These are phyloP conservation scores for Tolypocladium pustulatum DNA, from an alignment of 2,329 filamentous ascomycete genomes.

Conservation along the genomic window DNA sequence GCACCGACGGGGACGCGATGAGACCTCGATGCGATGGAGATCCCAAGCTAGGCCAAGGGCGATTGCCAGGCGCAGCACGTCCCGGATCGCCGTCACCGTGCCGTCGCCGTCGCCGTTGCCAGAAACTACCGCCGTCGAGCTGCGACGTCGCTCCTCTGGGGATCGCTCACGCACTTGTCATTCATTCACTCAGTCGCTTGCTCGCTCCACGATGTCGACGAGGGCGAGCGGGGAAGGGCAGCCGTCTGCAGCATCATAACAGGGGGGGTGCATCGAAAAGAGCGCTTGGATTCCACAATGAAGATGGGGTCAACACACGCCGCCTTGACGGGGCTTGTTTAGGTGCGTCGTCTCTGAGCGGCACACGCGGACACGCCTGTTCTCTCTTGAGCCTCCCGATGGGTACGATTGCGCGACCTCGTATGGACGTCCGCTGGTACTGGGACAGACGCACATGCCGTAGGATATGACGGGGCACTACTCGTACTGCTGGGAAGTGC, in stretches of 20 bases:
- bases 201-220: not conserved
- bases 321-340: not conserved
- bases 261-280: not conserved
- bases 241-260: not conserved
- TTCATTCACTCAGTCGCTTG: not conserved
- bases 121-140: not conserved
- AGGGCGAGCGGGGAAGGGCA: not conserved
- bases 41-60: not conserved
- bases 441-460: not conserved
- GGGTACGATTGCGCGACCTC: not conserved
- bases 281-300: not conserved
- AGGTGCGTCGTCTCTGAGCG: not conserved
- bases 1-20: slow-evolving; percentile 6
- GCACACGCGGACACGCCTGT: not conserved
- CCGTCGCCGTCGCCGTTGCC: not conserved
- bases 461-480: not conserved
- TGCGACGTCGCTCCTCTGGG: not conserved
- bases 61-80: not conserved
- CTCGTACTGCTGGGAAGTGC: not conserved
- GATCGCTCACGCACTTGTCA: not conserved
- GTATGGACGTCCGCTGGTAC: too few relatives aligned
- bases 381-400: not conserved
- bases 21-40: slow-evolving; percentile 2
- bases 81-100: not conserved
- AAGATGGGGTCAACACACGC: not conserved